These are phyloP conservation scores for Aspergillus carlsbadensis DNA, from an alignment of 495 filamentous ascomycete species.

Conservation along the genomic window DNA sequence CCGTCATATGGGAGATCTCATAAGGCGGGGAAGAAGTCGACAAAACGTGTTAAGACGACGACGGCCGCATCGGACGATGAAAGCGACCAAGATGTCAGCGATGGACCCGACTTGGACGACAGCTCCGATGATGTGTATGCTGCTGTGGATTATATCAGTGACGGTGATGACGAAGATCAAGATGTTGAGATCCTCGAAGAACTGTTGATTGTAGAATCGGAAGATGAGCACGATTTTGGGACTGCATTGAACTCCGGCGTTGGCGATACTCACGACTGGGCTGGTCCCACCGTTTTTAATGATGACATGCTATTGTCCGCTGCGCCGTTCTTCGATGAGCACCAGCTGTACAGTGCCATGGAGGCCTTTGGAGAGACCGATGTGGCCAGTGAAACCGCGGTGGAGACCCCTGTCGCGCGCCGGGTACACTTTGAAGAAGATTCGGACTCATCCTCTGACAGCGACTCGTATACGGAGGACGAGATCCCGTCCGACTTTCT, in stretches of 20 bases:
- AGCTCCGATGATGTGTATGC: conserved; percentile 68
- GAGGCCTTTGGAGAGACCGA: conserved; percentile 45
- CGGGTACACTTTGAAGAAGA: conserved; percentile 52
- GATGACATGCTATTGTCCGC: conserved; percentile 47
- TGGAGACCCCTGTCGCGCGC: conserved; percentile 42
- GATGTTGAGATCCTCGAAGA: conserved; percentile 73
- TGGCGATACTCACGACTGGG: conserved; percentile 56
- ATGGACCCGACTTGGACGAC: conserved; percentile 35
- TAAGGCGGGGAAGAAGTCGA: conserved; percentile 46
- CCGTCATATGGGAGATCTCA: conserved; percentile 49
- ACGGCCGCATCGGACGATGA: conserved; percentile 62
- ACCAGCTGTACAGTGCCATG: conserved; percentile 48
- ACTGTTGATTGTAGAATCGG: conserved; percentile 63
- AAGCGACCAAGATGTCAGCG: conserved; percentile 44
- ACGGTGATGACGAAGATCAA: conserved; percentile 73
- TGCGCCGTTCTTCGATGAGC: conserved; percentile 52
- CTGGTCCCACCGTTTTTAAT: conserved; percentile 53
- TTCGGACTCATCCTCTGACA: conserved; percentile 51
- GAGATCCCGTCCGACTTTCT: conserved; percentile 72
- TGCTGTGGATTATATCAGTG: conserved; percentile 73
- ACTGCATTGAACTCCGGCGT: conserved; percentile 25
- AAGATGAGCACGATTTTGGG: conserved; percentile 38
- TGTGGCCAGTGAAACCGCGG: conserved; percentile 41
- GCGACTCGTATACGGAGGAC: conserved; percentile 52
- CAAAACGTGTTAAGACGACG: conserved; percentile 37